Conservation (phyloP, 208 protist species). For the Leishmania amazonensis region DNA sequence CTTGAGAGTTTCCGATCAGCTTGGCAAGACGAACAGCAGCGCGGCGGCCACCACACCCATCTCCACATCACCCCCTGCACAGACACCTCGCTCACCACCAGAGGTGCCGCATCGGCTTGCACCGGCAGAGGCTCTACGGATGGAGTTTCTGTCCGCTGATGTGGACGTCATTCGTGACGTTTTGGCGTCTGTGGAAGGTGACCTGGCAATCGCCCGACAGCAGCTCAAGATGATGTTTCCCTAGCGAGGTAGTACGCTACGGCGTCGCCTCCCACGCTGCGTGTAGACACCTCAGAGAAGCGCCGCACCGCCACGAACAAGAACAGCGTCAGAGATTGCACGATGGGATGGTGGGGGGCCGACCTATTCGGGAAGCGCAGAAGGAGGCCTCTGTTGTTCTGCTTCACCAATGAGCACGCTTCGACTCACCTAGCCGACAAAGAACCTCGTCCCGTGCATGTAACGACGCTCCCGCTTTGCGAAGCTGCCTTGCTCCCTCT, state of each 20-base stretch:
- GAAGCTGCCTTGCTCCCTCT: not conserved
- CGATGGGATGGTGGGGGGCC: not conserved
- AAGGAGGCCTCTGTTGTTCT: not conserved
- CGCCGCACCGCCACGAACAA: not conserved
- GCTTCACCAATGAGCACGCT: not conserved
- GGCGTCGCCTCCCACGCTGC: not conserved
- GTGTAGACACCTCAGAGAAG: not conserved
- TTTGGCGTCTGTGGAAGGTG: constrained; percentile 37
- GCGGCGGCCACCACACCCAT: not conserved
- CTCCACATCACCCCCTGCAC: constrained; percentile 6
- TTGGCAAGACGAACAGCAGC: constrained; percentile 17
- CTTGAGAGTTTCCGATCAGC: constrained; percentile 40
- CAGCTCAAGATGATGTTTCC: constrained; percentile 64
- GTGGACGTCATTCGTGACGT: constrained; percentile 63
- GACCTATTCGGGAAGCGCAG: not conserved
- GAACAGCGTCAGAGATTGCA: too few species aligned
- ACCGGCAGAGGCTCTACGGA: constrained; percentile 36
- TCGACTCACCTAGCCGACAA: not conserved
- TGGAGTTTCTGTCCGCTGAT: constrained; percentile 62
- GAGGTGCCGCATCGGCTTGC: constrained; percentile 38
- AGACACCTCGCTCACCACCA: constrained; percentile 8
- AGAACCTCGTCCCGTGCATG: not conserved
- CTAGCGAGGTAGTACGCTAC: not conserved
- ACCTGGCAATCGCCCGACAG: constrained; percentile 46
- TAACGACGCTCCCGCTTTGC: not conserved